Evolutionary conservation across 345 rosid species (phyloP).

Genomic region (Syzygium jambos): DNA sequence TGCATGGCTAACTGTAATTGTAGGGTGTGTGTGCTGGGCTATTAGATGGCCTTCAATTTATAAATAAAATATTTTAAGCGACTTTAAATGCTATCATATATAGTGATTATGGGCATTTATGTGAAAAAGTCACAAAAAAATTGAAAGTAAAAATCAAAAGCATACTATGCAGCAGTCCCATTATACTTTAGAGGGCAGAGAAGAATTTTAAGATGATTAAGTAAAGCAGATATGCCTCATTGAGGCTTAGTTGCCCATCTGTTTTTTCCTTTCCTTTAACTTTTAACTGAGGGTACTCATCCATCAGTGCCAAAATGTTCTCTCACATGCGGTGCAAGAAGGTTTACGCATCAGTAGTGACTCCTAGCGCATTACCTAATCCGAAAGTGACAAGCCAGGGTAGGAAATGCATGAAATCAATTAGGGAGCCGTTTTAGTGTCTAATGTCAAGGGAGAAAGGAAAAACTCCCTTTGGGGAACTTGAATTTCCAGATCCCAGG

Average conservation of each 20-base stretch:
- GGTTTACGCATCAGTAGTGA: not conserved
- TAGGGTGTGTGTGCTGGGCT: not conserved
- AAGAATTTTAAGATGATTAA: not conserved
- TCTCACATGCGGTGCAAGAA: not conserved
- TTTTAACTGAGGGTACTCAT: not conserved
- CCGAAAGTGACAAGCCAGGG: not conserved
- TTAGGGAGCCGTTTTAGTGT: not conserved
- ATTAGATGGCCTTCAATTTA: not conserved
- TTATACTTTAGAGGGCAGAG: not conserved
- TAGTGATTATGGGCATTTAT: not conserved
- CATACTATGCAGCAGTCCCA: not conserved
- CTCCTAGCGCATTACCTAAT: not conserved
- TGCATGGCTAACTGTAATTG: not conserved
- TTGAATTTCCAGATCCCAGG: slow-evolving; percentile 48
- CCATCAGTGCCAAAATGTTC: not conserved
- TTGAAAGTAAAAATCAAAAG: not conserved
- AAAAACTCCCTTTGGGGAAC: slow-evolving; percentile 50
- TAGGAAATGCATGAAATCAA: not conserved
- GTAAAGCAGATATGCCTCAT: not conserved
- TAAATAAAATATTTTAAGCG: not conserved
- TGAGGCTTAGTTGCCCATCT: not conserved
- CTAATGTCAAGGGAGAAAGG: not conserved
- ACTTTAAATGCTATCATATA: not conserved
- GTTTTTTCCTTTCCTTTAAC: not conserved
- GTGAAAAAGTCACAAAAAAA: not conserved